Conservation (phyloP, 768 basidiomycete species). For the Steccherinum ochraceum region DNA sequence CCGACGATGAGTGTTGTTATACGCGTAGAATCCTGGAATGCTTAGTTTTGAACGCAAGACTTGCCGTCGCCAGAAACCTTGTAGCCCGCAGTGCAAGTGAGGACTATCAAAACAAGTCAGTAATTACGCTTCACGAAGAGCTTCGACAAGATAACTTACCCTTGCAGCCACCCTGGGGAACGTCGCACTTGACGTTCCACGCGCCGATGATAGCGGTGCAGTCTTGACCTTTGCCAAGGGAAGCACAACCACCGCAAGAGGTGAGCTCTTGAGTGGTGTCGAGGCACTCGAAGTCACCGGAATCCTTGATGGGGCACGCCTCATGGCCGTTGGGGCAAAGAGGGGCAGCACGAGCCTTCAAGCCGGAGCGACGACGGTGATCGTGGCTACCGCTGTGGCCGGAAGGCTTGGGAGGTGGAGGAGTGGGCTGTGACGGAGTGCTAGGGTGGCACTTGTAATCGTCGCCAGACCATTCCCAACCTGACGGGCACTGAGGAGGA, state of each 20-base stretch:
- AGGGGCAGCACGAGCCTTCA: conserved; percentile 31
- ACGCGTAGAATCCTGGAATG: background rate
- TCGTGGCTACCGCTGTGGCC: conserved; percentile 12
- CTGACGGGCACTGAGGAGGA: conserved; percentile 33
- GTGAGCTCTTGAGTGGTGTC: conserved; percentile 57
- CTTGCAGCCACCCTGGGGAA: conserved; percentile 34
- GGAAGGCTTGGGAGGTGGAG: conserved; percentile 27
- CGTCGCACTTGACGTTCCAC: conserved; percentile 66
- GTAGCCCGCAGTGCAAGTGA: conserved; percentile 45
- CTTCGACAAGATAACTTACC: conserved; percentile 34
- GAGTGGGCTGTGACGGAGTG: conserved; percentile 20
- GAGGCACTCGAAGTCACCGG: conserved; percentile 54
- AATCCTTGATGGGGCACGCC: conserved; percentile 48
- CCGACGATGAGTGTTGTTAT: background rate
- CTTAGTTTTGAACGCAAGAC: conserved; percentile 34
- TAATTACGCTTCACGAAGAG: background rate
- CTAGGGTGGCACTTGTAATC: conserved; percentile 32
- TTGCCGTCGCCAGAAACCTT: conserved; percentile 34
- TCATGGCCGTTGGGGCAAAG: conserved; percentile 50
- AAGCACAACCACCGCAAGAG: conserved; percentile 72
- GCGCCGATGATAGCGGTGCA: conserved; percentile 62
- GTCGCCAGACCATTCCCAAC: conserved; percentile 39
- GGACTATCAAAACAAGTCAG: conserved; percentile 29
- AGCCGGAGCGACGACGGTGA: conserved; percentile 19
- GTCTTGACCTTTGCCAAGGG: conserved; percentile 58